These are phyloP conservation scores for Stachybotrys chartarum DNA, from an alignment of 2,329 filamentous ascomycete species.

Conservation along the genomic window DNA sequence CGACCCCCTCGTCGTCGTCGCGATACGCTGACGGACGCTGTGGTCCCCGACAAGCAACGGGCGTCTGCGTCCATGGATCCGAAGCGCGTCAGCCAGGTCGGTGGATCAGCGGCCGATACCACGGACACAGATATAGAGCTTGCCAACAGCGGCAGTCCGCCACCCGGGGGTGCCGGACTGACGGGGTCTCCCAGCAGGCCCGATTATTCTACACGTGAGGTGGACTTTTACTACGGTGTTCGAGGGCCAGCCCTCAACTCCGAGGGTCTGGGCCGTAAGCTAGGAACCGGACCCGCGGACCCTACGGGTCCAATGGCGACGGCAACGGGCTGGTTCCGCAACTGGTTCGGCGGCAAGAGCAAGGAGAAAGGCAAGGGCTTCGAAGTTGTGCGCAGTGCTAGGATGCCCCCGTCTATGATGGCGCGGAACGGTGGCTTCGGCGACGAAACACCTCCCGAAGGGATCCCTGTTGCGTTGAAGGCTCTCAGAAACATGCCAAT, in stretches of 20 bases:
- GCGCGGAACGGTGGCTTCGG: constrained; percentile 46
- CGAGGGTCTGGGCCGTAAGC: constrained; percentile 70
- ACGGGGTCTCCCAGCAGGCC: constrained; percentile 48
- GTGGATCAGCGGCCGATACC: constrained; percentile 25
- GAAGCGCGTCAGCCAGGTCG: constrained; percentile 29
- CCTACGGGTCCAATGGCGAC: constrained; percentile 86
- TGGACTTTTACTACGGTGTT: constrained; percentile 94
- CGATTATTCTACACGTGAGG: constrained; percentile 90
- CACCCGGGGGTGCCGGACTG: constrained; percentile 28
- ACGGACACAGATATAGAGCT: constrained; percentile 33
- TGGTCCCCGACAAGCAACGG: constrained; percentile 21
- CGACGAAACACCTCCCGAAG: constrained; percentile 60
- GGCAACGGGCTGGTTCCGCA: constrained; percentile 82
- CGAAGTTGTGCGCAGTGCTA: constrained; percentile 85
- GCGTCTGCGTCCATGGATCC: constrained; percentile 22
- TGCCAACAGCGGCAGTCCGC: constrained; percentile 36
- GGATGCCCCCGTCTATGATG: constrained; percentile 71
- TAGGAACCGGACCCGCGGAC: constrained; percentile 91
- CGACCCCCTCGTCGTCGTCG: constrained; percentile 70
- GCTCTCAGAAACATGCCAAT: constrained; percentile 54
- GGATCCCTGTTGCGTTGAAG: constrained; percentile 58
- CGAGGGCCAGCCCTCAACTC: constrained; percentile 81
- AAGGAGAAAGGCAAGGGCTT: constrained; percentile 97
- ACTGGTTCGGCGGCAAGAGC: constrained; percentile 71
- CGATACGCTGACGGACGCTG: constrained; percentile 44